Evolutionary conservation across 2,329 filamentous ascomycete species (phyloP), one percentile per base, ranked within the genome.

Genomic region (Davidsoniella neocaledoniae): DNA sequence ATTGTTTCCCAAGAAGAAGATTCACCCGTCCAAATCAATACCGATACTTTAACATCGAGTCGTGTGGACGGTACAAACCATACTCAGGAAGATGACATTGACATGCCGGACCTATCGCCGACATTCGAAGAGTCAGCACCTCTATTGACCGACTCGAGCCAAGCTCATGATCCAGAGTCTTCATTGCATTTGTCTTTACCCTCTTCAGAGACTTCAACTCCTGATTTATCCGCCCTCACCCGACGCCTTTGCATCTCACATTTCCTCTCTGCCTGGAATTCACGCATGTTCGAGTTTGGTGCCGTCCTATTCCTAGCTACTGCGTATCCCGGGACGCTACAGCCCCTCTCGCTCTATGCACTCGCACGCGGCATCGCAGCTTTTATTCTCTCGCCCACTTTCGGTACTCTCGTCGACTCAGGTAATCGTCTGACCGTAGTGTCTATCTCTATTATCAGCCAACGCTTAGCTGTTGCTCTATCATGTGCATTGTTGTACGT

Each of bases 311-410:
- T 72, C 59, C 64, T 79, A 8, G 73, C 74, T 0, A 61, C 67
- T 1, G 68, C 75, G 43, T 79, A 68, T 55, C 72, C 72, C 0
- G 63, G 67, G 0, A 83, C 79, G 0, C 64, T 86, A 19, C 67
- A 82, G 19, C 80, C 76, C 36, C 70, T 79, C 50, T 84, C 81
- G 0, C 63, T 80, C n/a, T 86, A 86, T 57, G 81, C 81, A 0
- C 63, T 86, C 5, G 65, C 71, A 4, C 73, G 82, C 19, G 70
- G 74, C 5, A 62, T 68, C 0, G 67, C 76, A 0, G 78, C 77
- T 0, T 71, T 81, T 3, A 25, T 77, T 0, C 63, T 83, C 5
- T 73, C 79, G 0, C 72, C 75, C 10, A 65, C 66, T 43, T 61
- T 86, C 5, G 82, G 82, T 1, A 57, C 59, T 1, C 68, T 68